phyloP scores from a whole-genome alignment of 2,329 filamentous ascomycete species.

The Aspergillus caelatus region DNA sequence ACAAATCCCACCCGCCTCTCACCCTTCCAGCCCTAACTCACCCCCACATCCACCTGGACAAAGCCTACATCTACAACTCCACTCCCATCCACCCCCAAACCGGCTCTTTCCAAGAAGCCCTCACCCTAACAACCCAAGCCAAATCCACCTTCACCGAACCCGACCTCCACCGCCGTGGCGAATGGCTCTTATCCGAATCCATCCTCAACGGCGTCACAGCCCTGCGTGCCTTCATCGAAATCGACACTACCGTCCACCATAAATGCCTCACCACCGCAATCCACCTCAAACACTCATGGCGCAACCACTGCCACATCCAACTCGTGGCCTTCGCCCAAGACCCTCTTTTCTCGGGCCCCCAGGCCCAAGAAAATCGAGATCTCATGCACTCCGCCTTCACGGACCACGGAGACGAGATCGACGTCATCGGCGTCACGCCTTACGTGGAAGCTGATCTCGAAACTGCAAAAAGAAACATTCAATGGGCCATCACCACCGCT shows the following conservation, averaged over 20 bases:
- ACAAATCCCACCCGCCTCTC: constrained; percentile 22
- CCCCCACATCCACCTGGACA: constrained; percentile 72
- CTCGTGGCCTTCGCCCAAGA: constrained; percentile 73
- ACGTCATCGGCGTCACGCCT: constrained; percentile 68
- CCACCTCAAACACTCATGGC: constrained; percentile 58
- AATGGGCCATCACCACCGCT: constrained; percentile 63
- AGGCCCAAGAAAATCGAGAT: constrained; percentile 54
- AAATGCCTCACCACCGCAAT: constrained; percentile 62
- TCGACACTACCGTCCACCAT: constrained; percentile 63
- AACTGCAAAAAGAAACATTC: constrained; percentile 59
- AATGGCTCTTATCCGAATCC: constrained; percentile 67
- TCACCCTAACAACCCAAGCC: constrained; percentile 60
- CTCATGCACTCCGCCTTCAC: constrained; percentile 53
- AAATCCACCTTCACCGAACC: constrained; percentile 64
- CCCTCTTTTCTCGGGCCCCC: constrained; percentile 62
- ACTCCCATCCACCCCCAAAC: constrained; percentile 59
- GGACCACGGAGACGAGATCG: constrained; percentile 43
- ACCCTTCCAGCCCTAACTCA: constrained; percentile 65
- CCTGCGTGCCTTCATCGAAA: constrained; percentile 72
- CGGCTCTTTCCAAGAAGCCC: constrained; percentile 68
- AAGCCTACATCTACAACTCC: constrained; percentile 44
- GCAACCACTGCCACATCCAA: constrained; percentile 61
- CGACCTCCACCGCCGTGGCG: constrained; percentile 67
- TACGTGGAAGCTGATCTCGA: constrained; percentile 64
- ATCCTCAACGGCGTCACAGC: constrained; percentile 66